Base-by-base conservation (phyloP, 805 yeast genomes). In the Spathaspora boniae region DNA sequence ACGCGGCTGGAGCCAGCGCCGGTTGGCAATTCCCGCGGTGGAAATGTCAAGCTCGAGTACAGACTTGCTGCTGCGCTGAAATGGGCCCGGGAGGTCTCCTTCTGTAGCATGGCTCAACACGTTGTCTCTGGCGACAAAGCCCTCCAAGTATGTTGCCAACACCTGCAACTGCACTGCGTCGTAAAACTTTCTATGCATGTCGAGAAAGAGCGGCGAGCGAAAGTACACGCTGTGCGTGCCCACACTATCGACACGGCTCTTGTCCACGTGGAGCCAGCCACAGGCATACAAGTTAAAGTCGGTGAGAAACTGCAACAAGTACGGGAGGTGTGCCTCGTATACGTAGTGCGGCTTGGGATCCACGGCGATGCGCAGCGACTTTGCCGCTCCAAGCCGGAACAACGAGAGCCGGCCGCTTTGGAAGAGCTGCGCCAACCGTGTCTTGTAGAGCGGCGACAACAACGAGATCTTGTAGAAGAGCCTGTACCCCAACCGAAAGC, bases 281-380 rank as follows among this genome's bases (percentile, higher is more conserved):
- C 96, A 86, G 1, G 96, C 94, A 51, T 72, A 86, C 20, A 91
- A 57, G 51, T 91, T 89, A 58, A 72, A 87, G 52, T 93, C 98
- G 0, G 84, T 68, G 18, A 86, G 55, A 50, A 91, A 87, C 51
- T 93, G 97, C 5, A 86, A 56, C 1, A 75, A 51, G 46, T 68
- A 82, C 0, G 96, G 88, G 9, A 91, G 70, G 51, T 93, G 98
- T 0, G 88, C 68, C 50, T 93, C 98, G 53, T 65, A 86, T 0
- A 64, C 44, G 23, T 43, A 37, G 14, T 33, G 33, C 16, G 22
- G 31, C 15, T 21, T 34, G n/a, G 28, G 18, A 11, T 25, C 22
- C 12, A 8, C 19, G 11, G 30, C 34, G 29, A 23, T 17, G 8
- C 25, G 31, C 12, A 16, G 31, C 14, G 19, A 36, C n/a, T 9